These are phyloP conservation scores for Geranium brycei DNA, from an alignment of 345 rosid genomes.

Conservation along the genomic window DNA sequence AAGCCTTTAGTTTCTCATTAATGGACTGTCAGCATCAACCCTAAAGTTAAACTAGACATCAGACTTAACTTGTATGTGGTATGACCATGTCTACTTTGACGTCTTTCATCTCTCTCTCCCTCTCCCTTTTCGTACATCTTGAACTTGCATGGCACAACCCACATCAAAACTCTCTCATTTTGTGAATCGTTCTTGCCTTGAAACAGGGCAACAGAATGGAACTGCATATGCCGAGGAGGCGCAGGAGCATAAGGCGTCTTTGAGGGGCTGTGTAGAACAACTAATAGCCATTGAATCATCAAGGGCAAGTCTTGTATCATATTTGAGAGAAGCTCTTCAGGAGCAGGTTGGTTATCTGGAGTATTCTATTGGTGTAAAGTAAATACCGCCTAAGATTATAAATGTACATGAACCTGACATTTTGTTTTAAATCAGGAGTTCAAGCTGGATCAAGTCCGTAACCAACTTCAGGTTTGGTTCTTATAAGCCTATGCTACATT, in stretches of 20 bases:
- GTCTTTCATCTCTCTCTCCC: too few species aligned
- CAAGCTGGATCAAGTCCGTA: conserved; percentile 62
- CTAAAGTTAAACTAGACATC: too few species aligned
- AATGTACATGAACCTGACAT: conserved; percentile 4
- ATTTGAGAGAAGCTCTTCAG: conserved; percentile 67
- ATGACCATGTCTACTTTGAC: too few species aligned
- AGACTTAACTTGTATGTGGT: too few species aligned
- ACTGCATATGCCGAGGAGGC: conserved; percentile 50
- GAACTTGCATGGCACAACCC: too few species aligned
- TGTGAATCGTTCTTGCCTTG: not conserved
- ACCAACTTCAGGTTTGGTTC: conserved; percentile 62
- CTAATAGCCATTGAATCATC: conserved; percentile 49
- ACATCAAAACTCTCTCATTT: too few species aligned
- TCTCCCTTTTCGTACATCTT: too few species aligned
- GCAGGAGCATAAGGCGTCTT: conserved; percentile 54
- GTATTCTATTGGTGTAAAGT: conserved; percentile 2
- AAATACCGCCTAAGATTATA: conserved; percentile 4
- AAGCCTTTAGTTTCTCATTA: too few species aligned
- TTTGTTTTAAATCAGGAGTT: conserved; percentile 41
- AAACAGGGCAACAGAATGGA: conserved; percentile 41
- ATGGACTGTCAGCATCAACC: too few species aligned
- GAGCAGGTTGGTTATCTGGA: conserved; percentile 56
- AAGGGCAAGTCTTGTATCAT: conserved; percentile 55
- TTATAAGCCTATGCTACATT: too few species aligned
- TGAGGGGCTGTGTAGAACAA: conserved; percentile 67